These are phyloP conservation scores for Eimeria acervulina DNA, from an alignment of 169 alveolate species.

Conservation along the genomic window DNA sequence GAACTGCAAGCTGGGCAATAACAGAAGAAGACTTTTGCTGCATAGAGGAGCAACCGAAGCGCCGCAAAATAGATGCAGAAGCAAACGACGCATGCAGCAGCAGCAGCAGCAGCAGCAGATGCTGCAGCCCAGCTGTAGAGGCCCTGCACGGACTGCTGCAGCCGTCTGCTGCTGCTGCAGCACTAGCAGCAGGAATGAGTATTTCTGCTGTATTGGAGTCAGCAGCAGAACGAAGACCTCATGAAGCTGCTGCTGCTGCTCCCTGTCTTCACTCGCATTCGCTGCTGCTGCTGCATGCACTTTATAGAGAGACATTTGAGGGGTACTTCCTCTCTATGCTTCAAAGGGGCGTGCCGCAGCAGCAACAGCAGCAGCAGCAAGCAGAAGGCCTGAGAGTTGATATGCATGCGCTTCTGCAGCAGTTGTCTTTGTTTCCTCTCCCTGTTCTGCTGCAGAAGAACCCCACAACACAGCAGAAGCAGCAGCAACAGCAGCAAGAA, in stretches of 20 bases:
- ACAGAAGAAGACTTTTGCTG: conserved; percentile 18
- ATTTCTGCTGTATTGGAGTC: neutral
- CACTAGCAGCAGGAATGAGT: conserved; percentile 7
- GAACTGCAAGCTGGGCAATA: neutral
- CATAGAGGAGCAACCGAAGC: neutral
- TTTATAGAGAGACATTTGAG: conserved; percentile 5
- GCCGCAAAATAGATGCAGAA: neutral
- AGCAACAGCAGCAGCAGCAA: neutral
- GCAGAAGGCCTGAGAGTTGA: neutral
- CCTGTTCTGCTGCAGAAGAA: neutral
- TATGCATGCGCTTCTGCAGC: neutral
- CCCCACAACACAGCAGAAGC: neutral
- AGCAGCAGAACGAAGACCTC: neutral
- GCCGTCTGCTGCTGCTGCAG: neutral
- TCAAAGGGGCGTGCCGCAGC: too few relatives aligned
- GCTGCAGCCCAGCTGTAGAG: too few relatives aligned
- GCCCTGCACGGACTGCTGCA: conserved; percentile 13
- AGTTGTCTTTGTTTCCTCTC: neutral
- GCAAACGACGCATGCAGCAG: too few relatives aligned
- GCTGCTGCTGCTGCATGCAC: too few relatives aligned
- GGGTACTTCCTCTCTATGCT: neutral
- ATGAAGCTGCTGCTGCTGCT: neutral
- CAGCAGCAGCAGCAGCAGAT: too few relatives aligned
- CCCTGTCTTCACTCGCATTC: neutral
- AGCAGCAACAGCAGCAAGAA: conserved; percentile 7